Percentiles rank a stretch among this genome's conserved stretches.
phyloP scores from a whole-genome alignment of 2,329 filamentous ascomycete genomes.

The Geosmithia flava region DNA sequence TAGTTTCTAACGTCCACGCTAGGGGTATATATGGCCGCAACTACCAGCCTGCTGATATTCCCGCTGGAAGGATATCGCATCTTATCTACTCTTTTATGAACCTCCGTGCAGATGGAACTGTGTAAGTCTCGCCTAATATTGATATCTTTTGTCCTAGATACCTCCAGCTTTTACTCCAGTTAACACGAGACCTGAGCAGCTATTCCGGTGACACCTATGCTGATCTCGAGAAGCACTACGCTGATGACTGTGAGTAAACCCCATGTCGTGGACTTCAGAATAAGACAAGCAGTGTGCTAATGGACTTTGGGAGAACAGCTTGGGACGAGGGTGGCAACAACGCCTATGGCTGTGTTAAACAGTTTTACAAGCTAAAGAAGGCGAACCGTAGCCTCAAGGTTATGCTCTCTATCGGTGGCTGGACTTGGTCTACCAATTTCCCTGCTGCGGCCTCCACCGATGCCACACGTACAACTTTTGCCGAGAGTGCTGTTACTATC shows the following conservation, averaged over 20 bases:
- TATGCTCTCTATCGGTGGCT: slow-evolving; percentile 72
- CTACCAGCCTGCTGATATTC: slow-evolving; percentile 60
- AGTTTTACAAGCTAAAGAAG: slow-evolving; percentile 68
- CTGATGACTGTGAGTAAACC: slow-evolving; percentile 36
- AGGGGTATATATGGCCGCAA: slow-evolving; percentile 66
- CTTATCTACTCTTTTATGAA: slow-evolving; percentile 77
- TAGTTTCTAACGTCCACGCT: not conserved
- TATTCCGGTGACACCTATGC: slow-evolving; percentile 38
- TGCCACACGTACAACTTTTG: slow-evolving; percentile 52
- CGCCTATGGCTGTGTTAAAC: slow-evolving; percentile 70
- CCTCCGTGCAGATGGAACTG: slow-evolving; percentile 56
- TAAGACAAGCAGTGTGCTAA: not conserved
- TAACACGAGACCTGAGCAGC: slow-evolving; percentile 28
- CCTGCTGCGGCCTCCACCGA: slow-evolving; percentile 51
- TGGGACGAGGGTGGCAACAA: slow-evolving; percentile 58
- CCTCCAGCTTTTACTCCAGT: not conserved
- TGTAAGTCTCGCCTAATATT: slow-evolving; percentile 30
- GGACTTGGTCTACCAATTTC: slow-evolving; percentile 74
- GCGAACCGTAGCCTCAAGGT: slow-evolving; percentile 65
- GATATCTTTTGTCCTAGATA: not conserved
- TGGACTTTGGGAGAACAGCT: slow-evolving; percentile 11
- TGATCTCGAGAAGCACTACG: slow-evolving; percentile 54
- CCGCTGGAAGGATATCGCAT: slow-evolving; percentile 59
- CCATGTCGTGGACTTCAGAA: not conserved
- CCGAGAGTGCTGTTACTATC: slow-evolving; percentile 52